These are phyloP conservation scores for Sporothrix brunneoviolacea DNA, from an alignment of 2,329 filamentous ascomycete genomes.

Conservation along the genomic window DNA sequence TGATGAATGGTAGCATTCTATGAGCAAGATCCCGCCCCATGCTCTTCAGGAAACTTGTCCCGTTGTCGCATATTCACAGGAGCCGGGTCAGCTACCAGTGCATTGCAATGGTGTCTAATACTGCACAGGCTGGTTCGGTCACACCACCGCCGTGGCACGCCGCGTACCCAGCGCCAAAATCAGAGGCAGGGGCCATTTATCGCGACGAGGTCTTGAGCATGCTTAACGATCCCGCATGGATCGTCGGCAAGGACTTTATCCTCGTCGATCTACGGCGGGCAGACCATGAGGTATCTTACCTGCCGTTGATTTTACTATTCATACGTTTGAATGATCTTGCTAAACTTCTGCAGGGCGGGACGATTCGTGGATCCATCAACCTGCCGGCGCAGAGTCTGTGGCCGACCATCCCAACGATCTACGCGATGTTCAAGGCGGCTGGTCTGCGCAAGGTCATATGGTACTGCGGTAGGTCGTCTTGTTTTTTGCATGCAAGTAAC, in stretches of 20 bases:
- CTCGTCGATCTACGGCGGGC: constrained; percentile 36
- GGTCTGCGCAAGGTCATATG: constrained; percentile 36
- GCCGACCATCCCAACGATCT: constrained; percentile 35
- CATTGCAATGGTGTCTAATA: no score
- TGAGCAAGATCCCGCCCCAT: no score
- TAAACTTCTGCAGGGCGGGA: constrained; percentile 40
- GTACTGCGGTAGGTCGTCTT: constrained; percentile 37
- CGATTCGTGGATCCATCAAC: constrained; percentile 47
- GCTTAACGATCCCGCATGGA: not conserved
- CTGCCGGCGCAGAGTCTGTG: constrained; percentile 42
- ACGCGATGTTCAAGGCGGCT: constrained; percentile 36
- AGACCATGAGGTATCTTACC: no score
- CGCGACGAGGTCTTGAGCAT: not conserved
- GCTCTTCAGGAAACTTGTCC: no score
- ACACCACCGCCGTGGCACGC: constrained; percentile 7
- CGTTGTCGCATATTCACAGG: no score
- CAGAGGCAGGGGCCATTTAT: not conserved
- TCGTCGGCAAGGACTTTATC: constrained; percentile 24
- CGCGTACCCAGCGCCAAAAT: constrained; percentile 7
- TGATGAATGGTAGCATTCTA: no score
- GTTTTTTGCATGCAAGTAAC: not conserved
- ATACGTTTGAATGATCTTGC: not conserved
- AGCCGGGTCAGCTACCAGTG: no score
- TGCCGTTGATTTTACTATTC: not conserved
- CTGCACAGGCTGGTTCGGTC: no score